These are phyloP conservation scores for Fusarium udum DNA, from an alignment of 2,329 filamentous ascomycete genomes.

Conservation along the genomic window DNA sequence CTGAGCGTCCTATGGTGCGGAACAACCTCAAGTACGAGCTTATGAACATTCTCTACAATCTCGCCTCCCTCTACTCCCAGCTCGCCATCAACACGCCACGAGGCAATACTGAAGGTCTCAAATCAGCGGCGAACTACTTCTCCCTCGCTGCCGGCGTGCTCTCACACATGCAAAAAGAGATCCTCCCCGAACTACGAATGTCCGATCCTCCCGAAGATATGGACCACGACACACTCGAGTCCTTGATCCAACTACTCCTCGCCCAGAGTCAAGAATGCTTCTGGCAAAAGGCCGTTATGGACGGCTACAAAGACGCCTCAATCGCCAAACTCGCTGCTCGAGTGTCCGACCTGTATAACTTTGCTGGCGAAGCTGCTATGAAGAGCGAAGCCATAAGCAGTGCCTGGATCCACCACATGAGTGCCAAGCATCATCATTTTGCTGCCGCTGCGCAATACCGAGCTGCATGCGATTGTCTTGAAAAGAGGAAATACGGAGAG, in stretches of 20 bases:
- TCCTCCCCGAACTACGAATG: conserved; percentile 84
- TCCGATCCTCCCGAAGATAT: conserved; percentile 92
- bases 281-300: conserved; percentile 97
- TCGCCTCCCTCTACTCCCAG: conserved; percentile 92
- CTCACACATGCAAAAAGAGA: conserved; percentile 75
- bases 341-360: conserved; percentile 89
- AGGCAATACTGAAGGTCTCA: conserved; percentile 82
- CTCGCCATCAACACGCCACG: conserved; percentile 84
- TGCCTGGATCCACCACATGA: conserved; percentile 98
- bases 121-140: conserved; percentile 89
- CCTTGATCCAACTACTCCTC: conserved; percentile 82
- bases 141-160: conserved; percentile 87
- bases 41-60: conserved; percentile 91
- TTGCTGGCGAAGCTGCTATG: conserved; percentile 84
- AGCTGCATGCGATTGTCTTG: conserved; percentile 87
- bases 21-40: conserved; percentile 83
- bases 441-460: conserved; percentile 94
- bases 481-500: conserved; percentile 94
- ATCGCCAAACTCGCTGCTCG: conserved; percentile 90
- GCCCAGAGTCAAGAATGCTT: conserved; percentile 97
- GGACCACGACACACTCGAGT: conserved; percentile 87
- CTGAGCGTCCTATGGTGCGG: conserved; percentile 72
- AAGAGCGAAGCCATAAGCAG: conserved; percentile 90
- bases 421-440: conserved; percentile 96
- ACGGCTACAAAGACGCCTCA: conserved; percentile 88